Conservation (phyloP, 441 rosid genomes). For the Pelargonium cotyledonis region DNA sequence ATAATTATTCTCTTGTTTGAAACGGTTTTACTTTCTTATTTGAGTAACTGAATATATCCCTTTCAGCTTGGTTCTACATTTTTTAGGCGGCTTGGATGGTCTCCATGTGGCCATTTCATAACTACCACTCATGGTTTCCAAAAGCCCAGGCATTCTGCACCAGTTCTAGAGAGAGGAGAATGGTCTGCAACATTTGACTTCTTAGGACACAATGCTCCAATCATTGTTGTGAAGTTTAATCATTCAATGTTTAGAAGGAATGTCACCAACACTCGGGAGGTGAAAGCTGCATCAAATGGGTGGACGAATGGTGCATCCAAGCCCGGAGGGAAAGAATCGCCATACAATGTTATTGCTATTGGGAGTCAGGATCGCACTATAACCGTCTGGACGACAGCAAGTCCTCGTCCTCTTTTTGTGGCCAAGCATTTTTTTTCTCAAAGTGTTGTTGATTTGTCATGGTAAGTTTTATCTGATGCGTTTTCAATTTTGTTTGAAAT, state of each 20-base stretch:
- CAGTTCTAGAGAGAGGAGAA: slow-evolving; percentile 94
- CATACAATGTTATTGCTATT: slow-evolving; percentile 89
- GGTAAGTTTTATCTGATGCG: slow-evolving; percentile 40
- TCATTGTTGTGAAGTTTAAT: slow-evolving; percentile 89
- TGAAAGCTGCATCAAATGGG: slow-evolving; percentile 48
- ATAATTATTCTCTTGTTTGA: slow-evolving; percentile 3
- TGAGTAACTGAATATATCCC: slow-evolving; percentile 20
- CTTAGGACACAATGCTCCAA: slow-evolving; percentile 94
- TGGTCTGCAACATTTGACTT: slow-evolving; percentile 98
- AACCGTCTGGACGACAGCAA: slow-evolving; percentile 98
- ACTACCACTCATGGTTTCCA: slow-evolving; percentile 98
- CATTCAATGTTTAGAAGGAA: slow-evolving; percentile 81
- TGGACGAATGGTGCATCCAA: slow-evolving; percentile 87
- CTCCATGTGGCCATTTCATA: slow-evolving; percentile 96
- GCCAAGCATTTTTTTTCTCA: slow-evolving; percentile 95
- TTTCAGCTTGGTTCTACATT: slow-evolving; percentile 94
- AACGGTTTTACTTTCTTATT: slow-evolving; percentile 12
- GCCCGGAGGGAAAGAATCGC: slow-evolving; percentile 67
- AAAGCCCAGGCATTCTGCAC: slow-evolving; percentile 99
- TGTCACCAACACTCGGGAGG: slow-evolving; percentile 43
- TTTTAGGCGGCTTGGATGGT: slow-evolving; percentile 98
- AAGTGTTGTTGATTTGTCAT: slow-evolving; percentile 94
- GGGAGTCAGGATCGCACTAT: slow-evolving; percentile 99
- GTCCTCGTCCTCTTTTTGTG: slow-evolving; percentile 91
- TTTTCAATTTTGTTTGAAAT: background rate